Base-by-base conservation (phyloP, 352 stramenopile species). In the Phytophthora rubi region DNA sequence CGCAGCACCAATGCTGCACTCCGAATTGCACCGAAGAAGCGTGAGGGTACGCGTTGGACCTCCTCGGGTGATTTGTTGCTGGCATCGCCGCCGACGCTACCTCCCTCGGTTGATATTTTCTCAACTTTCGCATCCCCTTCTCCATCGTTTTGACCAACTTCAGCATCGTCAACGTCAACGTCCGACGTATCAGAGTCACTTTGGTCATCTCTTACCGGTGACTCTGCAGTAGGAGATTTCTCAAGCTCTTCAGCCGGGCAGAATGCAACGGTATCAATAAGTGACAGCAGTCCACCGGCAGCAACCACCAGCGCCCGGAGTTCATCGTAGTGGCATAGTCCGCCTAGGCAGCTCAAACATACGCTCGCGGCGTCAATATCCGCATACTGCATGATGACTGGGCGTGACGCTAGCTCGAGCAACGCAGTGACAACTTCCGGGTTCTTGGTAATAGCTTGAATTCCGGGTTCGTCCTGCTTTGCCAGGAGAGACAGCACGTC, bases 231-330 rank as follows among this genome's bases (percentile, higher is more conserved):
- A 26, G 44, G 15, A 13, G 26, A 15, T 52, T 69, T 59, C n/a
- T 69, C 56, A 52, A 80, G 57, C n/a, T 80, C 80, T 56, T 89
- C 83, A 4, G 79, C 74, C 0, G 84, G 84, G 51, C 87, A 93
- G 42, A 91, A 93, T 13, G 66, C 75, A 32, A 86, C 82, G 1
- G 79, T 89, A 26, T 96, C 84, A 56, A 92, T 65, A 13, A 96
- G 77, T 28, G 78, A 78, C 6, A 96, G 37, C 39, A 96, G 44
- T 7, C 89, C 89, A 18, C 89, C 89, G 8, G 76, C 77, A 53
- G 84, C 81, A 26, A 96, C 69, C 23, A 94, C 74, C 4, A 92
- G 52, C 32, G 68, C 54, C 4, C 82, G 75, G 32, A 94, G 62
- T 16, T 86, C 78, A 55, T 88, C 73, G 23, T 84, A 77, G 53